Base-by-base conservation (phyloP, 441 rosid species). In the Hypseocharis bilobata region DNA sequence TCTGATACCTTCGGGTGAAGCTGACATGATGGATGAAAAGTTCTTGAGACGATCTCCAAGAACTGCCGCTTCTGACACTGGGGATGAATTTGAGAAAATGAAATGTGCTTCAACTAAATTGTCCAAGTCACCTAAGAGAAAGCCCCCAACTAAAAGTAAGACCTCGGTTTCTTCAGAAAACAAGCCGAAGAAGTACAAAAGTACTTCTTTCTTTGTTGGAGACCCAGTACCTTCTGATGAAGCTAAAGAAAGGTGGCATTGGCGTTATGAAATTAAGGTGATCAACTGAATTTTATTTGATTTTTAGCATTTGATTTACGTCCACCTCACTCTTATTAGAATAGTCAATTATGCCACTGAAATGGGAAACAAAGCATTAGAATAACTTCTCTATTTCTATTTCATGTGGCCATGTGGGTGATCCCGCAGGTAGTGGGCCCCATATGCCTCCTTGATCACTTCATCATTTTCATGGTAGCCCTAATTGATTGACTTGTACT, bases 191-290 rank as follows among this genome's bases (percentile, higher is more conserved):
- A 62, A 26, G 23, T 29, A 32, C 38, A 28, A 26, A 60, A 54
- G 4, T 36, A 23, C 16, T 29, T 73, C 69, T 73, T 82, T n/a
- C 68, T 81, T 92, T 65, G 65, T 84, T 66, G 98, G 96, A 55
- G 87, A 87, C 72, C 88, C 98, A 14, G 68, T 92, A 72, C 79
- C 85, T 27, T 66, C 70, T 27, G 89, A 85, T 45, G 92, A 85
- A 74, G 98, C 96, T 59, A 82, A 76, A 71, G 81, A 81, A 75
- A 84, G 82, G 74, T 92, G 96, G 96, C 70, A 67, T 45, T 92
- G 98, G 98, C 91, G 98, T 30, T 89, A 92, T 64, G 87, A 86
- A 49, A 70, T 85, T 75, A 86, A 89, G 98, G 98, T 92, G 74
- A 64, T 60, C 44, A 44, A 38, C 44, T 34, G 27, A 60, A 22